phyloP scores from a whole-genome alignment of 2,329 filamentous ascomycete genomes.

The Claviceps humidiphila region DNA sequence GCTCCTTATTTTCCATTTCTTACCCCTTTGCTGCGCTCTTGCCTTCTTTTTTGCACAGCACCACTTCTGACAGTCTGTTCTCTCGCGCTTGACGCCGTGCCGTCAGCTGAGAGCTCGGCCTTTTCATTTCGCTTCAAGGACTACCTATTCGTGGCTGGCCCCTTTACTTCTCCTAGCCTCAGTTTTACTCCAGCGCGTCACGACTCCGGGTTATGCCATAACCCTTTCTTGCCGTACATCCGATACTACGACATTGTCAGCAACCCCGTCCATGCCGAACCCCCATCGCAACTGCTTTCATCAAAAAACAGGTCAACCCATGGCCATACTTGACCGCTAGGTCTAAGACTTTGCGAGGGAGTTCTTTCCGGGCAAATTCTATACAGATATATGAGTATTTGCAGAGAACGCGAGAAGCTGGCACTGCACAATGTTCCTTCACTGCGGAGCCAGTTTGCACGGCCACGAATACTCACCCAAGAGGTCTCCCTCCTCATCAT shows the following conservation, averaged over 20 bases:
- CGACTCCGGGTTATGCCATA: too few relatives aligned
- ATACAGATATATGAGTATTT: background rate
- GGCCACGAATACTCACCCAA: slow-evolving; percentile 43
- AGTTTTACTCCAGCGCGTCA: background rate
- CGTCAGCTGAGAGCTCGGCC: background rate
- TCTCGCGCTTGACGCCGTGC: too few relatives aligned
- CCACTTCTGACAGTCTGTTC: too few relatives aligned
- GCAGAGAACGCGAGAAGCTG: background rate
- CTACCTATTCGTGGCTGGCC: background rate
- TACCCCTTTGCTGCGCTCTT: too few relatives aligned
- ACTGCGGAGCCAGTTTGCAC: slow-evolving; percentile 45
- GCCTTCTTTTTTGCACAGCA: too few relatives aligned
- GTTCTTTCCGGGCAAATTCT: background rate
- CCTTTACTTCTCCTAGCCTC: background rate
- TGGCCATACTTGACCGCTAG: background rate
- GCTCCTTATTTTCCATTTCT: too few relatives aligned
- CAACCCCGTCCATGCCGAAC: background rate
- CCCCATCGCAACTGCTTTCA: background rate
- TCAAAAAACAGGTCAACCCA: background rate
- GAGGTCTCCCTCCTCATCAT: slow-evolving; percentile 14
- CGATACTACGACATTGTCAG: background rate
- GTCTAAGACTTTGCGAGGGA: background rate
- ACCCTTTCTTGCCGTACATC: background rate
- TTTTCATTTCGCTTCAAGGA: background rate
- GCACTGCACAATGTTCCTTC: slow-evolving; percentile 37